Percentiles rank a stretch among this genome's conserved stretches.
Conservation (phyloP, 2,329 filamentous ascomycete species). For the Cladosporium sp. region DNA sequence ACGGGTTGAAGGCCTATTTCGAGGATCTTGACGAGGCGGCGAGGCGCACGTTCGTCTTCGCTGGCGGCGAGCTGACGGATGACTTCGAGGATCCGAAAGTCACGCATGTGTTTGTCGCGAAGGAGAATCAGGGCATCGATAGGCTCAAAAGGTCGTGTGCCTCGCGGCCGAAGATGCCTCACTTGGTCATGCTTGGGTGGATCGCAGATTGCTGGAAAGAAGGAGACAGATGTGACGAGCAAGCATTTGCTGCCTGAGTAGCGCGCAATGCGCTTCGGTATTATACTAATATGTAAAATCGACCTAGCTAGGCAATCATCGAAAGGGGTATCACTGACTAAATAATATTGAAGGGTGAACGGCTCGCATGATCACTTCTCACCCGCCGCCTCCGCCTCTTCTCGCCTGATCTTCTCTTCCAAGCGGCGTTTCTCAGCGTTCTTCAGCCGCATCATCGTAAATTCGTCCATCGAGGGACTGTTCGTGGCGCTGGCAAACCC, state of each 20-base stretch:
- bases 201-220: constrained; percentile 74
- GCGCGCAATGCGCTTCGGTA: no score
- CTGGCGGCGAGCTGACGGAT: constrained; percentile 54
- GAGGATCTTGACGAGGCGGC: constrained; percentile 29
- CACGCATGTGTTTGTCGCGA: constrained; percentile 64
- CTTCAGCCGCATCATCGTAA: constrained; percentile 41
- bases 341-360: not conserved
- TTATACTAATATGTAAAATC: no score
- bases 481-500: constrained; percentile 20
- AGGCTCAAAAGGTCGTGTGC: constrained; percentile 16
- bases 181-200: constrained; percentile 67
- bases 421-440: constrained; percentile 39
- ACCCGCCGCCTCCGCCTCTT: constrained; percentile 25
- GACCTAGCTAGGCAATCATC: no score
- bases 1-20: constrained; percentile 41
- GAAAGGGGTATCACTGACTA: no score
- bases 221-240: constrained; percentile 73
- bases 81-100: constrained; percentile 47
- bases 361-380: not conserved
- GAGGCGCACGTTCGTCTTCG: constrained; percentile 51
- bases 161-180: constrained; percentile 47
- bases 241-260: constrained; percentile 32
- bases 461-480: constrained; percentile 33
- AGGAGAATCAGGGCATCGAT: constrained; percentile 39
- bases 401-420: constrained; percentile 38